A percentile compares a stretch with the other conserved stretches of the same genome.
phyloP scores from a whole-genome alignment of 495 filamentous ascomycete species.

The Oleoguttula mirabilis region DNA sequence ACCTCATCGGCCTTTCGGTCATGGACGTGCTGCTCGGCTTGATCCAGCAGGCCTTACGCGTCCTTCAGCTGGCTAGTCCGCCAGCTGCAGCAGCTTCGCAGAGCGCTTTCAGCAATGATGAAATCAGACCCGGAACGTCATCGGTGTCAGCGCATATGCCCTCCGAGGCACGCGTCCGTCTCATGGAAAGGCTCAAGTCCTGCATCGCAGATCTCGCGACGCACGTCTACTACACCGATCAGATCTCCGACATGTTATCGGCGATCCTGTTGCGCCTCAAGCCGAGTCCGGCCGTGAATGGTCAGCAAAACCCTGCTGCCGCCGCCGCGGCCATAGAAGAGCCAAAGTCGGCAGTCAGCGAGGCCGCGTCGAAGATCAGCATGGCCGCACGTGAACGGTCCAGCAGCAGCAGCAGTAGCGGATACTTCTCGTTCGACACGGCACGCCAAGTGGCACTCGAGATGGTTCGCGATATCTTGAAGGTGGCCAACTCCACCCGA shows the following conservation, averaged over 20 bases:
- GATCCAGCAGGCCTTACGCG: slow-evolving; percentile 60
- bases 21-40: slow-evolving; percentile 82
- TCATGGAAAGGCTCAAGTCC: slow-evolving; percentile 55
- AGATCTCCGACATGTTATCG: slow-evolving; percentile 81
- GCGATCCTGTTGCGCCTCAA: slow-evolving; percentile 66
- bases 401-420: slow-evolving; percentile 37
- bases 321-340: slow-evolving; percentile 30
- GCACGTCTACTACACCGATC: slow-evolving; percentile 88
- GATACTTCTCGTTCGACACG: slow-evolving; percentile 59
- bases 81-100: neutral
- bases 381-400: slow-evolving; percentile 31
- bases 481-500: slow-evolving; percentile 54
- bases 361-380: slow-evolving; percentile 33
- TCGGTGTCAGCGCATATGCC: slow-evolving; percentile 13
- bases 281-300: slow-evolving; percentile 38
- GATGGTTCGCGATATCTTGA: slow-evolving; percentile 65
- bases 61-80: slow-evolving; percentile 51
- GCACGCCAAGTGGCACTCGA: slow-evolving; percentile 67
- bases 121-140: slow-evolving; percentile 21
- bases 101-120: slow-evolving; percentile 12
- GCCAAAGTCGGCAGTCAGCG: slow-evolving; percentile 24
- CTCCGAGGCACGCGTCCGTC: slow-evolving; percentile 37
- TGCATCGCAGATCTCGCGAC: slow-evolving; percentile 80
- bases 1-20: slow-evolving; percentile 84
- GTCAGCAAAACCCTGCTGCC: slow-evolving; percentile 15